Percentiles rank a stretch among this genome's conserved stretches.
These are phyloP conservation scores for Kwoniella shivajii DNA, from an alignment of 1,284 basidiomycete species.

Conservation along the genomic window DNA sequence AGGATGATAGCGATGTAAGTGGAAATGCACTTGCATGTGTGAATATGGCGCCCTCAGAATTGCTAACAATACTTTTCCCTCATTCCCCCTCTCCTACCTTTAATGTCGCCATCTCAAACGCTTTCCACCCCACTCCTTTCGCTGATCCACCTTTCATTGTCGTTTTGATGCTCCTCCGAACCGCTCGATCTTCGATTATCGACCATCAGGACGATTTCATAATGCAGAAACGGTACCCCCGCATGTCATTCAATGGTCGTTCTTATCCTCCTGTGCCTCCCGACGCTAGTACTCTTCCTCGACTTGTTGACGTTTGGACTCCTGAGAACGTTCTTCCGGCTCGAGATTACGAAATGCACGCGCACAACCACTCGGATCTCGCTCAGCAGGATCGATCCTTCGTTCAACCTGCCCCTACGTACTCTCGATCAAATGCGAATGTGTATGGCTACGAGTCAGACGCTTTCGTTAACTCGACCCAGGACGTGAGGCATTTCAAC, in stretches of 20 bases:
- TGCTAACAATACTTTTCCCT: conserved; percentile 2
- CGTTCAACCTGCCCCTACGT: not conserved
- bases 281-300: conserved; percentile 14
- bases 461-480: not conserved
- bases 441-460: conserved; percentile 9
- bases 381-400: conserved; percentile 1
- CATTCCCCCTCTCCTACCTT: not conserved
- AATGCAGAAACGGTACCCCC: conserved; percentile 7
- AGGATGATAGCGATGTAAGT: conserved; percentile 17
- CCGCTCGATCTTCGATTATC: not conserved
- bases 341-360: not conserved
- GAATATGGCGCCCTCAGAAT: not conserved
- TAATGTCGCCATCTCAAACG: not conserved
- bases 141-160: conserved; percentile 14
- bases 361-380: not conserved
- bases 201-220: conserved; percentile 13
- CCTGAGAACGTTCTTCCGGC: not conserved
- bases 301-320: conserved; percentile 14
- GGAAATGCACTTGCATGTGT: not conserved
- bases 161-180: conserved; percentile 7
- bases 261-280: conserved; percentile 14
- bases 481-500: not conserved
- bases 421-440: not conserved
- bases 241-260: conserved; percentile 17
- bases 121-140: not conserved